A percentile compares a stretch with the other conserved stretches of the same genome.
Evolutionary conservation across 257 asterid genomes (phyloP).

Genomic region (Nicotiana tabacum): DNA sequence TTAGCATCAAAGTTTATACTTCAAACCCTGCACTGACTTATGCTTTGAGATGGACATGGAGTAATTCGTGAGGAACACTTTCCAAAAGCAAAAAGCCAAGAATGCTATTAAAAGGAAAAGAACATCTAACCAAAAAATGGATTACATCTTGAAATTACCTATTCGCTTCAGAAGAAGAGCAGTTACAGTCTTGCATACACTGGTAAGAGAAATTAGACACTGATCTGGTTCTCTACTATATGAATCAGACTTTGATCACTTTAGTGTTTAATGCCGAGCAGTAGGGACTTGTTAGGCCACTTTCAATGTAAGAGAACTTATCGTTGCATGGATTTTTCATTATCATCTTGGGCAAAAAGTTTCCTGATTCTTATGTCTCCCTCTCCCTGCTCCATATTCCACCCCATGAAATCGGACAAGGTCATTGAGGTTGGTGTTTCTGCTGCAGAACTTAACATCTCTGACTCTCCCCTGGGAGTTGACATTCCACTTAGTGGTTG

Average conservation of each 20-base stretch:
- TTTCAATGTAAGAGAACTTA: constrained; percentile 42
- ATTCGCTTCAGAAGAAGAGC: constrained; percentile 23
- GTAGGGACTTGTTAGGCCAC: constrained; percentile 51
- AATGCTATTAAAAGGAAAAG: not conserved
- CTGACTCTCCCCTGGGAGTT: constrained; percentile 32
- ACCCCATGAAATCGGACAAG: constrained; percentile 67
- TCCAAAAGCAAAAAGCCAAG: not conserved
- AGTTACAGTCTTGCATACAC: constrained; percentile 4
- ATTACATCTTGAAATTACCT: constrained; percentile 22
- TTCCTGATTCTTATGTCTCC: constrained; percentile 28
- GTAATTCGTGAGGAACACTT: not conserved
- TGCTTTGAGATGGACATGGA: not conserved
- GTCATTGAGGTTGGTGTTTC: constrained; percentile 55
- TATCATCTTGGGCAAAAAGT: constrained; percentile 22
- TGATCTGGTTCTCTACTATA: too few relatives aligned
- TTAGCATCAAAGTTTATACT: not conserved
- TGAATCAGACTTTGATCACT: not conserved
- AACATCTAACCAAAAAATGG: not conserved
- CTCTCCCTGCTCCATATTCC: constrained; percentile 38
- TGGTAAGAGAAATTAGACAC: not conserved
- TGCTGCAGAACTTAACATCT: constrained; percentile 28
- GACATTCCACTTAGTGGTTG: constrained; percentile 33
- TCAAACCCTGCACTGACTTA: not conserved
- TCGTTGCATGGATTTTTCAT: constrained; percentile 14
- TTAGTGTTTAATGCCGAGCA: constrained; percentile 40